These are phyloP conservation scores for Lasiodiplodia sp. DNA, from an alignment of 2,329 filamentous ascomycete genomes.

Conservation along the genomic window DNA sequence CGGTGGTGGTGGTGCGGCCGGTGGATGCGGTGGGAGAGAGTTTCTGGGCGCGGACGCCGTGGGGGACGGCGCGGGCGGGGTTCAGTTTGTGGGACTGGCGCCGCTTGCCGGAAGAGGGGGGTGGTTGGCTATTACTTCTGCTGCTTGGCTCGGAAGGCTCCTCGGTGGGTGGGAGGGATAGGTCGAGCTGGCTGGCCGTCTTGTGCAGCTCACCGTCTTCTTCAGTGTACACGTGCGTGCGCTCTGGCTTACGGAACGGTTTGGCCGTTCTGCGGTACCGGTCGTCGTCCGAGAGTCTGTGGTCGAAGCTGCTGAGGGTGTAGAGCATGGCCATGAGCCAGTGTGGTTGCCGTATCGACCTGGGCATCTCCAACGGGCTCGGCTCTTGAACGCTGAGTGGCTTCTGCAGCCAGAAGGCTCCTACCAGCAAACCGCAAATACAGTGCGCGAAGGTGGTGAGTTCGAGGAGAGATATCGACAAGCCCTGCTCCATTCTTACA, in stretches of 20 bases:
- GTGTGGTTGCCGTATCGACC: conserved; percentile 8
- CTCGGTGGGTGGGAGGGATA: not conserved
- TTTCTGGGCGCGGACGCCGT: not conserved
- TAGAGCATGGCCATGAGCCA: conserved; percentile 16
- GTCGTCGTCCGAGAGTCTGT: conserved; percentile 1
- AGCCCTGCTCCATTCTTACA: not conserved
- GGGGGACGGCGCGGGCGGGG: conserved; percentile 1
- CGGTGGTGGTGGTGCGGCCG: not conserved
- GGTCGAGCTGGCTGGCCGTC: conserved; percentile 8
- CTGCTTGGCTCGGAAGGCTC: not conserved
- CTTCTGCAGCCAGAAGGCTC: conserved; percentile 5
- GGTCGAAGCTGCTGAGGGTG: conserved; percentile 12
- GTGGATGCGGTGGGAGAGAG: not conserved
- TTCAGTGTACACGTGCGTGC: not conserved
- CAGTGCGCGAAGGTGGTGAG: conserved; percentile 15
- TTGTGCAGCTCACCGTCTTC: not conserved
- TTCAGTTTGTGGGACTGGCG: not conserved
- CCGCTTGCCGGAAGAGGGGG: not conserved
- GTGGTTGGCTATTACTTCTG: not conserved
- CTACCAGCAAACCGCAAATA: conserved; percentile 1
- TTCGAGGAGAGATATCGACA: conserved; percentile 12
- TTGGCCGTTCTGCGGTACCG: not conserved
- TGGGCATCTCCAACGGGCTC: not conserved
- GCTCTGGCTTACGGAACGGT: not conserved
- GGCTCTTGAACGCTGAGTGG: not conserved